Conservation (phyloP, 257 asterid genomes). For the Marsdenia floribunda region DNA sequence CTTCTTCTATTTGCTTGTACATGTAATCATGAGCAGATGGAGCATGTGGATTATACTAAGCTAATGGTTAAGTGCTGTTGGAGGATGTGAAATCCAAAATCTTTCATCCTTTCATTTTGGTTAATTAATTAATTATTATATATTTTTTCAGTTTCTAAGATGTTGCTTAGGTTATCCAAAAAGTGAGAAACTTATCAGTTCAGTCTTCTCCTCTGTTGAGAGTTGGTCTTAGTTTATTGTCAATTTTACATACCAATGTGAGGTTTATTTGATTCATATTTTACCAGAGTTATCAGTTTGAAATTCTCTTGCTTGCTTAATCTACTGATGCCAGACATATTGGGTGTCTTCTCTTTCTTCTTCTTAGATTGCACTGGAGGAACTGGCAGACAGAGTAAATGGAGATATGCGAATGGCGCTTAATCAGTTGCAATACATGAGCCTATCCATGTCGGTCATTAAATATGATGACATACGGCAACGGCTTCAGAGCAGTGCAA, state of each 20-base stretch:
- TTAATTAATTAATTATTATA: neutral
- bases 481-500: slow-evolving; percentile 84
- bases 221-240: neutral
- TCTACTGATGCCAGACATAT: slow-evolving; percentile 12
- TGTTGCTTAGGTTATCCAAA: neutral
- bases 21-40: neutral
- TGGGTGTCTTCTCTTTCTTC: slow-evolving; percentile 18
- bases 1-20: neutral
- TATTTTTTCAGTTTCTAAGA: neutral
- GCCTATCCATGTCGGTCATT: slow-evolving; percentile 82
- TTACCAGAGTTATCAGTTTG: slow-evolving; percentile 4
- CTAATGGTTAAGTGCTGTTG: neutral
- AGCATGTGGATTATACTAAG: neutral
- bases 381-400: slow-evolving; percentile 82
- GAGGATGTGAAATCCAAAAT: neutral
- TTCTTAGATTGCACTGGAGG: slow-evolving; percentile 86
- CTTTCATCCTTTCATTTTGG: neutral
- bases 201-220: neutral
- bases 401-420: slow-evolving; percentile 98
- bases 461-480: slow-evolving; percentile 82
- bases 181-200: neutral
- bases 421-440: slow-evolving; percentile 93
- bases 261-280: neutral
- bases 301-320: neutral
- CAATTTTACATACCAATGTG: neutral